Percentiles rank a stretch among this genome's conserved stretches.
Conservation (phyloP, 2,329 filamentous ascomycete species). For the Phialocephala sp. region DNA sequence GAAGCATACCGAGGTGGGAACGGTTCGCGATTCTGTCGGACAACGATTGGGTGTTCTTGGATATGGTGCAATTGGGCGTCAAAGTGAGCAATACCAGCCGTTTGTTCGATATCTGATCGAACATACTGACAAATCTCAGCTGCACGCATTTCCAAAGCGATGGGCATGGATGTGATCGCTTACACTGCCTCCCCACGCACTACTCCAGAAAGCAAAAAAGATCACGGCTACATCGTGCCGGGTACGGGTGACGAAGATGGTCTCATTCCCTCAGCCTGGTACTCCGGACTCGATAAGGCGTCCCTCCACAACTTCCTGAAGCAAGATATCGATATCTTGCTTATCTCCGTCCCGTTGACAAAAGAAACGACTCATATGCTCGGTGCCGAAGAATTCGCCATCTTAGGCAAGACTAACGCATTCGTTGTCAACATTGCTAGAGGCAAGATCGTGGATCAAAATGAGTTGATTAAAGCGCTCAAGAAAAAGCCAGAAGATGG, state of each 20-base stretch:
- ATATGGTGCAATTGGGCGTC: conserved; percentile 48
- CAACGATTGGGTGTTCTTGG: conserved; percentile 58
- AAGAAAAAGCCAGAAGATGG: conserved; percentile 45
- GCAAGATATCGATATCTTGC: conserved; percentile 46
- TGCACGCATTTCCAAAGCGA: conserved; percentile 56
- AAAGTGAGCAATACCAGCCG: conserved; percentile 43
- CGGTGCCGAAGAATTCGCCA: conserved; percentile 46
- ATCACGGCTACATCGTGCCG: conserved; percentile 67
- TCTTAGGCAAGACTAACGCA: conserved; percentile 48
- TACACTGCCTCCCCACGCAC: conserved; percentile 66
- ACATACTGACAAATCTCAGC: conserved; percentile 23
- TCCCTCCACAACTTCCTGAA: conserved; percentile 44
- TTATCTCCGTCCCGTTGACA: conserved; percentile 47
- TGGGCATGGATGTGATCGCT: conserved; percentile 69
- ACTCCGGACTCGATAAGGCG: conserved; percentile 42
- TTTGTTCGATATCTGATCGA: not conserved
- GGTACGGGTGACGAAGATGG: conserved; percentile 55
- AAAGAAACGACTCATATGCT: conserved; percentile 47
- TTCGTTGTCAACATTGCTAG: conserved; percentile 70
- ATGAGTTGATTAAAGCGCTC: conserved; percentile 62
- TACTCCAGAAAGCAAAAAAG: conserved; percentile 61
- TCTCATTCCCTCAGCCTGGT: conserved; percentile 45
- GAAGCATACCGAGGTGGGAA: conserved; percentile 40
- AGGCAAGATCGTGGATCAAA: conserved; percentile 64
- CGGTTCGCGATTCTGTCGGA: conserved; percentile 59